Conservation (phyloP, 2,329 filamentous ascomycete genomes). For the Didymellaceae sp. region DNA sequence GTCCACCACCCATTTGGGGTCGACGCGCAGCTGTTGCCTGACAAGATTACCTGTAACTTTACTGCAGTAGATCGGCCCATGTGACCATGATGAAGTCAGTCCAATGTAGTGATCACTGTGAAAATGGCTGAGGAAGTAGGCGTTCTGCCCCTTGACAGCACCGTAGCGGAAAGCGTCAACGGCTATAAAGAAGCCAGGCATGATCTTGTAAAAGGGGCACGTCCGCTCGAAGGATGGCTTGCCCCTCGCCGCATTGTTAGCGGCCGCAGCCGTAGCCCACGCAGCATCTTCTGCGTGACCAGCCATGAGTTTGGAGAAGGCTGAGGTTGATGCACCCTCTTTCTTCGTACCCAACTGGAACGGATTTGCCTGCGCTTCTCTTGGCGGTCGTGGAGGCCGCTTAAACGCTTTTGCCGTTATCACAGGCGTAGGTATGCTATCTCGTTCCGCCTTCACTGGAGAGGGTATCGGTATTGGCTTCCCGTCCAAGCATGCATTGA, state of each 20-base stretch:
- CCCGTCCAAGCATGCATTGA: constrained; percentile 92
- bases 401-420: constrained; percentile 64
- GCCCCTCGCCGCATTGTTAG: constrained; percentile 78
- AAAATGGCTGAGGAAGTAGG: constrained; percentile 97
- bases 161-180: constrained; percentile 97
- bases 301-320: constrained; percentile 93
- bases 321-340: constrained; percentile 61
- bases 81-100: constrained; percentile 83
- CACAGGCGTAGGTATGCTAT: constrained; percentile 15
- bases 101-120: constrained; percentile 98
- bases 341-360: constrained; percentile 62
- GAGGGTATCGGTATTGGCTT: constrained; percentile 67
- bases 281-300: constrained; percentile 87
- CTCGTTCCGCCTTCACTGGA: constrained; percentile 15
- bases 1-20: constrained; percentile 82
- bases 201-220: constrained; percentile 98
- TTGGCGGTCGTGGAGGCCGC: constrained; percentile 69
- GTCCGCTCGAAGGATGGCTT: constrained; percentile 87
- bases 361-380: constrained; percentile 81
- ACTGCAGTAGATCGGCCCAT: constrained; percentile 97
- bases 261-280: constrained; percentile 84
- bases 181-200: constrained; percentile 89
- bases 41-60: constrained; percentile 90
- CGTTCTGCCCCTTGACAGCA: constrained; percentile 86
- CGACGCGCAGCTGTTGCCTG: constrained; percentile 81